These are phyloP conservation scores for Phyllosticta paracitricarpa DNA, from an alignment of 2,329 filamentous ascomycete genomes.

Conservation along the genomic window DNA sequence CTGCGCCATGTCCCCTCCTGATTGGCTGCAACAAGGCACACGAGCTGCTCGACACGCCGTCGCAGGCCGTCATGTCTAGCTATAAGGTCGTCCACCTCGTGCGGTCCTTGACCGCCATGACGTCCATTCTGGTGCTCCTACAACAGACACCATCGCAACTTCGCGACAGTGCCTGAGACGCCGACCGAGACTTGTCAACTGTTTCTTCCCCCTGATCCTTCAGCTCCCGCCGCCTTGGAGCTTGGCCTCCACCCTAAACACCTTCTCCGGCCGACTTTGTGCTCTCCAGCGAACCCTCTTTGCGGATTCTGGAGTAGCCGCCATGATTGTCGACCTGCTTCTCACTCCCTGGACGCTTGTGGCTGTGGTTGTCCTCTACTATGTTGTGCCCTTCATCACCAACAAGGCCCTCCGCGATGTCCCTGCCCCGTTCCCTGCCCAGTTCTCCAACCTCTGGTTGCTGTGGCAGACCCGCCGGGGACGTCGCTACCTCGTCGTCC, in stretches of 20 bases:
- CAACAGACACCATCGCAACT: background rate
- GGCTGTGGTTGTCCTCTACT: constrained; percentile 42
- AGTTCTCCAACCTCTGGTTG: constrained; percentile 74
- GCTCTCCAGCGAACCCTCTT: background rate
- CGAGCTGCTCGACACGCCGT: background rate
- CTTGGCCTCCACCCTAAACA: background rate
- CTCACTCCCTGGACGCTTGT: constrained; percentile 39
- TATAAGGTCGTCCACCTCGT: background rate
- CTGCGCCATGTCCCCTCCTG: background rate
- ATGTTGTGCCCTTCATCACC: constrained; percentile 50
- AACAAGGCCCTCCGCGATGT: constrained; percentile 46
- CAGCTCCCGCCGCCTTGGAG: background rate
- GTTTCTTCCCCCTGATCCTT: background rate
- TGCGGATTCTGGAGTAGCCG: background rate
- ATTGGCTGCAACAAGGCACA: background rate
- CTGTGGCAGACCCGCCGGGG: constrained; percentile 54
- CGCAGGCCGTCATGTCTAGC: background rate
- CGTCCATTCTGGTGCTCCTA: background rate
- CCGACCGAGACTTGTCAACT: background rate
- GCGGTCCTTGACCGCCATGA: no score
- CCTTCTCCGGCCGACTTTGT: background rate
- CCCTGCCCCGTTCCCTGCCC: constrained; percentile 53
- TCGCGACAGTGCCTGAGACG: background rate
- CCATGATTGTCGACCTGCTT: constrained; percentile 27
- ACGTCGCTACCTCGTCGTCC: constrained; percentile 45